These are phyloP conservation scores for Auricularia sp. DNA, from an alignment of 768 basidiomycete species.

Conservation along the genomic window DNA sequence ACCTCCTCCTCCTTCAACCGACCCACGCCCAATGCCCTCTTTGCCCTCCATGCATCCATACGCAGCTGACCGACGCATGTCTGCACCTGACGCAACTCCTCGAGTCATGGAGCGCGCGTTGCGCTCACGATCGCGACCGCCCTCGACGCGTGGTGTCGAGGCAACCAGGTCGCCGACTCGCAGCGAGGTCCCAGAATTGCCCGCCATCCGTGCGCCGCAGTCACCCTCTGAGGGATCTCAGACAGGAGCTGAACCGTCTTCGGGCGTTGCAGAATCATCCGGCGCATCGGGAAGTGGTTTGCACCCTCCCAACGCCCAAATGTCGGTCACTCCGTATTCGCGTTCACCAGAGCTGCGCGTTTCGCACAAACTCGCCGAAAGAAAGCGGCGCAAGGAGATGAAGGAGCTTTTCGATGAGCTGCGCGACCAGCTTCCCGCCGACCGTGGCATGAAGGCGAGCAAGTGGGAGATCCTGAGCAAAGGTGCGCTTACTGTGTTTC, in stretches of 20 bases:
- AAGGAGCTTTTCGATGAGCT: constrained; percentile 97
- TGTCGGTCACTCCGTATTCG: constrained; percentile 66
- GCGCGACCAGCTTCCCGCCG: constrained; percentile 83
- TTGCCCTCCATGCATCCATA: constrained; percentile 1
- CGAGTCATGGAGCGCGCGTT: constrained; percentile 34
- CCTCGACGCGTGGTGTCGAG: constrained; percentile 28
- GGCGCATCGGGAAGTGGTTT: constrained; percentile 18
- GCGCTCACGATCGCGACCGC: constrained; percentile 61
- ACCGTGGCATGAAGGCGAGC: constrained; percentile 90
- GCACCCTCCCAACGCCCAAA: constrained; percentile 25
- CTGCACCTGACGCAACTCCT: constrained; percentile 38
- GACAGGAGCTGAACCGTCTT: neutral
- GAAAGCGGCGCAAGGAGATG: constrained; percentile 98
- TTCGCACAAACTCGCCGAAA: constrained; percentile 93
- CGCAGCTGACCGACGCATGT: constrained; percentile 60
- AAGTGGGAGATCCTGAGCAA: constrained; percentile 99
- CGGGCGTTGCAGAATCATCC: constrained; percentile 4
- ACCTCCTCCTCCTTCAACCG: neutral
- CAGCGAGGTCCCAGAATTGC: constrained; percentile 17
- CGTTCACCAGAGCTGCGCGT: constrained; percentile 90
- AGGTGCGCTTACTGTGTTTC: constrained; percentile 39
- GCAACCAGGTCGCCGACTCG: constrained; percentile 30
- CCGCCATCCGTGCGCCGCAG: constrained; percentile 28
- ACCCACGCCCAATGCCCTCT: constrained; percentile 2
- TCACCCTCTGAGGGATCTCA: constrained; percentile 1